A percentile compares a stretch with the other conserved stretches of the same genome.
These are phyloP conservation scores for Bruguiera hainesii DNA, from an alignment of 441 rosid species.

Conservation along the genomic window DNA sequence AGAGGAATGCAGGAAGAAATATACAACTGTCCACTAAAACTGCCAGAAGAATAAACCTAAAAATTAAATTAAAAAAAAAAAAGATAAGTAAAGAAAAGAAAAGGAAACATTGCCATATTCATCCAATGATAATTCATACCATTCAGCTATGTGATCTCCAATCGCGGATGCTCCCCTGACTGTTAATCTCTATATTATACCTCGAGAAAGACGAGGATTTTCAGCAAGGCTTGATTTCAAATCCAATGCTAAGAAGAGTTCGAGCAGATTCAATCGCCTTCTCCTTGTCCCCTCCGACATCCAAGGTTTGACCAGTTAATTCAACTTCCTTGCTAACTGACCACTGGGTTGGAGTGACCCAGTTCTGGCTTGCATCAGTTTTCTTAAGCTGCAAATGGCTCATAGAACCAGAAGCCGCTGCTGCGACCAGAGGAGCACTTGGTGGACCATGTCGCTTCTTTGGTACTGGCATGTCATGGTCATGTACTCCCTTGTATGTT, in stretches of 20 bases:
- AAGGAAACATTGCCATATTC: constrained; percentile 23
- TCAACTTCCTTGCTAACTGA: constrained; percentile 53
- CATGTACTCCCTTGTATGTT: constrained; percentile 85
- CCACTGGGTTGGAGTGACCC: constrained; percentile 46
- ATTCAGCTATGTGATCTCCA: constrained; percentile 16
- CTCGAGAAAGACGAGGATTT: not conserved
- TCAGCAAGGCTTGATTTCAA: constrained; percentile 92
- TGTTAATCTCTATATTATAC: not conserved
- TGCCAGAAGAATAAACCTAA: not conserved
- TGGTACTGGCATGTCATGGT: constrained; percentile 94
- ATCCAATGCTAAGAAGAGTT: constrained; percentile 87
- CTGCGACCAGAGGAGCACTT: constrained; percentile 74
- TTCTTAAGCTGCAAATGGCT: constrained; percentile 37
- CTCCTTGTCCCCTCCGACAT: constrained; percentile 61
- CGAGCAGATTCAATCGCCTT: constrained; percentile 91
- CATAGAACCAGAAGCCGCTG: constrained; percentile 68
- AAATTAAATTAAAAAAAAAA: too few relatives aligned
- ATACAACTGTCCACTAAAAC: constrained; percentile 27
- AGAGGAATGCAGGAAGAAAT: constrained; percentile 26
- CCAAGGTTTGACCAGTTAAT: constrained; percentile 55
- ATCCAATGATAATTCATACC: constrained; percentile 3
- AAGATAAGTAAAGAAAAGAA: not conserved
- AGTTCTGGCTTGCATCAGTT: constrained; percentile 34
- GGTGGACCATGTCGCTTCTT: constrained; percentile 86
- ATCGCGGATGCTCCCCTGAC: constrained; percentile 1